Evolutionary conservation across 2,329 filamentous ascomycete species (phyloP).

Genomic region (Fusarium sp.): DNA sequence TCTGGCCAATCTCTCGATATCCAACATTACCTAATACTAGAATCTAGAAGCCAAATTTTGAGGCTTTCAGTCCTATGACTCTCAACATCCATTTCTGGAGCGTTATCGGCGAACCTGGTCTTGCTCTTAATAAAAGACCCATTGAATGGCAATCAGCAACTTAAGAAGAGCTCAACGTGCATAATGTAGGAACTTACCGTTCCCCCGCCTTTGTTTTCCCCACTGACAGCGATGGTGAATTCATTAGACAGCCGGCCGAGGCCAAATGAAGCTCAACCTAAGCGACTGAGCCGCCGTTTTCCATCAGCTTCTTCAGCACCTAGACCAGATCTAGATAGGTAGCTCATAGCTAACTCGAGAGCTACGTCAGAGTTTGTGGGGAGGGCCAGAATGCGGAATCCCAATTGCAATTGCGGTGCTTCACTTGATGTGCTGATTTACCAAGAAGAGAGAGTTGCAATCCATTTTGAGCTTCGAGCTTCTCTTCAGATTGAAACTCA

Average conservation of each 20-base stretch:
- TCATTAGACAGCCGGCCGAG: constrained; percentile 12
- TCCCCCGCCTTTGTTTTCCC: constrained; percentile 23
- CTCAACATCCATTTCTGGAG: not conserved
- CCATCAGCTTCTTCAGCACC: constrained; percentile 14
- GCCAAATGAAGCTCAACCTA: constrained; percentile 7
- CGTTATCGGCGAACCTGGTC: not conserved
- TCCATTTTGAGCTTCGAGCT: not conserved
- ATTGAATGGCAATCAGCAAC: not conserved
- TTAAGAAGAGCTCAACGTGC: not conserved
- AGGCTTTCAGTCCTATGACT: not conserved
- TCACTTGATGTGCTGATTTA: constrained; percentile 1
- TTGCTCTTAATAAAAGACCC: constrained; percentile 1
- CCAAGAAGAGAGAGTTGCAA: not conserved
- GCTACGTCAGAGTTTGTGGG: constrained; percentile 16
- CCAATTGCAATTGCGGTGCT: constrained; percentile 5
- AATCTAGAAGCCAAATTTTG: not conserved
- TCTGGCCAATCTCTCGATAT: not conserved
- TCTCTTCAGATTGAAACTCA: constrained; percentile 8
- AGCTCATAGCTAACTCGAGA: not conserved
- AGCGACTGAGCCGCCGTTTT: constrained; percentile 30
- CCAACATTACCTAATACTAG: not conserved
- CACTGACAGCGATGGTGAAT: constrained; percentile 28
- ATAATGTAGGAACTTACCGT: not conserved
- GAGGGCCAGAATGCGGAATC: not conserved
- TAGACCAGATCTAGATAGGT: constrained; percentile 20